Evolutionary conservation across 2,329 filamentous ascomycete species (phyloP), one percentile per base, ranked within the genome.

Genomic region (Pseudocercospora fijiensis): DNA sequence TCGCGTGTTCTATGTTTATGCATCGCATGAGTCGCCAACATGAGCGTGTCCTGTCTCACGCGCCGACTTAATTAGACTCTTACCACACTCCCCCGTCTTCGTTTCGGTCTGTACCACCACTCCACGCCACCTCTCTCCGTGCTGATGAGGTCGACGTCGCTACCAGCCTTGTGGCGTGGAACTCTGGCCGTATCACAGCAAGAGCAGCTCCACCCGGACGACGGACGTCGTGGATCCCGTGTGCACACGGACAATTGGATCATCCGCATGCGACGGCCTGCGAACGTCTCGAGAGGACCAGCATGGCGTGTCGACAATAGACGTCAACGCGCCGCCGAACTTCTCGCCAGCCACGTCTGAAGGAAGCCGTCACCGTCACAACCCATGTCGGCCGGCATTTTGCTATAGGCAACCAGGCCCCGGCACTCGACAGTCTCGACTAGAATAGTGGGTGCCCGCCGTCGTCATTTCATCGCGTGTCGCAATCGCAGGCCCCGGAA

Each of bases 381-480:
- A n/a, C 49, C 18, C 45, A 27, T 62, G 49, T 56, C 59, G 56
- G 59, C 59, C 59, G 56, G 59, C 51, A 62, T 33, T 37, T 55
- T 45, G 56, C 26, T 61, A 43, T 51, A 51, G 33, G 47, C 49
- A 59, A 43, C 55, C 52, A 51, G 55, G 43, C 37, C 51, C 43
- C 56, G 43, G 57, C 20, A 62, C 47, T 60, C 56, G 11, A 49
- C 43, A n/a, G n/a, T n/a, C n/a, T n/a, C 45, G 60, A 58, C 59
- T 24, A 18, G 45, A 37, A 51, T 8, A 33, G 62, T 64, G 55
- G 62, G 49, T 59, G 55, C 49, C 16, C 24, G 49, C 27, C 59
- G 43, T 64, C 61, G 64, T 66, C 64, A 66, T 62, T 58, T 61
- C 30, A 62, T 64, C 61, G 60, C 60, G 57, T 65, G 64, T 65